Base-by-base conservation (phyloP, 257 asterid genomes). In the Striga asiatica region DNA sequence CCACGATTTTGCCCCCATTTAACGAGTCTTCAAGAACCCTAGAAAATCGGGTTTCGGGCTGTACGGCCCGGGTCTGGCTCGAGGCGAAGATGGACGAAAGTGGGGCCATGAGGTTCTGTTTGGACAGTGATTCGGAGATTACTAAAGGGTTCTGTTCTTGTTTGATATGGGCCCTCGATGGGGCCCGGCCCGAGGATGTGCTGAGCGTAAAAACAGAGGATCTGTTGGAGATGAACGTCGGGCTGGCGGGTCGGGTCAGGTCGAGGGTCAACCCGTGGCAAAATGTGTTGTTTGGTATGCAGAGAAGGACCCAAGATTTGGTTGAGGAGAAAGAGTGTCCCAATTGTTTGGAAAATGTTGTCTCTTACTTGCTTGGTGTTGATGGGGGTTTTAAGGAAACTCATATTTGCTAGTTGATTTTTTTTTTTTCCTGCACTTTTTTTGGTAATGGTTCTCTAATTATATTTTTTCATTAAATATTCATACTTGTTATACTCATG, bases 11-110 rank as follows among this genome's bases (percentile, higher is more conserved):
- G 0, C 81, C 88, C 1, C 56, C 78, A 0, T 80, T 81, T 70
- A 78, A 74, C 0, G 81, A 72, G 2, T 74, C 93, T 1, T 56
- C 45, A 0, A 77, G 71, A 66, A 63, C 38, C 6, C 45, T 58
- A 0, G 84, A 78, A 19, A 84, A 82, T 42, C 81, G 95, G 0
- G 99, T 88, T 0, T 67, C 70, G 0, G 99, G 99, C 0, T 92
- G 97, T 43, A 79, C 99, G 20, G 81, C 97, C 5, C 94, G 74
- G 82, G 95, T 92, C 0, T 92, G 99, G 99, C 46, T 92, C 19
- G 58, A 71, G 51, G 93, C 68, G 60, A 23, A 35, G 14, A 49
- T 92, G 76, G 88, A 76, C 8, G 62, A 57, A 25, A 72, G 72
- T 37, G 69, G 64, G 42, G 67, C 35, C 32, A 53, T 88, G 72